Percentiles rank a stretch among this genome's conserved stretches.
Evolutionary conservation across 345 rosid genomes (phyloP).

Genomic region (Sapria himalayana): DNA sequence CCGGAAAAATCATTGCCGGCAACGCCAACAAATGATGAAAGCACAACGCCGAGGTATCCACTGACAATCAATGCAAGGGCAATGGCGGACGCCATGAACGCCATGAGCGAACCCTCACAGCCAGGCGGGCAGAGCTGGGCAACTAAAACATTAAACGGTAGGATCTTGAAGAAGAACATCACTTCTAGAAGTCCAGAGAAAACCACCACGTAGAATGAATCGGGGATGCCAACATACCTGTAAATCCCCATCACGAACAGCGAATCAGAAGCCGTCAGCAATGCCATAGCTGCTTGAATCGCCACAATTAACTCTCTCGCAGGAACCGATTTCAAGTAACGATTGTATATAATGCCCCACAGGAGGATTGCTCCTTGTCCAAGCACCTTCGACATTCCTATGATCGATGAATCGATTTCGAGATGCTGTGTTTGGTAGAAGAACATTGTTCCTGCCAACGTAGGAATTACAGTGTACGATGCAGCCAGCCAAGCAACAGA

Average conservation of each 20-base stretch:
- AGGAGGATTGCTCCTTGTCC: constrained; percentile 68
- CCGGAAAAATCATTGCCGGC: constrained; percentile 49
- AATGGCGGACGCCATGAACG: constrained; percentile 52
- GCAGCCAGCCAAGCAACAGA: constrained; percentile 59
- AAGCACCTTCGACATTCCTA: constrained; percentile 70
- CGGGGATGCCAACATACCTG: constrained; percentile 33
- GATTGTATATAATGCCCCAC: constrained; percentile 53
- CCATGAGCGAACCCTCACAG: constrained; percentile 85
- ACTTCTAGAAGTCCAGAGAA: constrained; percentile 61
- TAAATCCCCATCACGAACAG: constrained; percentile 52
- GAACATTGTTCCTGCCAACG: constrained; percentile 81
- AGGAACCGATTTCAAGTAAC: constrained; percentile 26
- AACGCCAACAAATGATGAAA: constrained; percentile 41
- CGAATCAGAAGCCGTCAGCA: constrained; percentile 48
- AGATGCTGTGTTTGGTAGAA: constrained; percentile 63
- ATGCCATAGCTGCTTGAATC: constrained; percentile 41
- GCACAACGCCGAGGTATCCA: constrained; percentile 58
- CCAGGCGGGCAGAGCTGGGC: constrained; percentile 54
- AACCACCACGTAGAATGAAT: constrained; percentile 33
- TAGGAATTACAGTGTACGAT: constrained; percentile 55
- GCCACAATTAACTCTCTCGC: constrained; percentile 47
- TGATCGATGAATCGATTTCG: constrained; percentile 29
- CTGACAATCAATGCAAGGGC: constrained; percentile 57
- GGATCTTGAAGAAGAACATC: constrained; percentile 45
- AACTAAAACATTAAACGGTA: constrained; percentile 59